Base-by-base conservation (phyloP, 1,284 basidiomycete species). In the Naganishia albida region DNA sequence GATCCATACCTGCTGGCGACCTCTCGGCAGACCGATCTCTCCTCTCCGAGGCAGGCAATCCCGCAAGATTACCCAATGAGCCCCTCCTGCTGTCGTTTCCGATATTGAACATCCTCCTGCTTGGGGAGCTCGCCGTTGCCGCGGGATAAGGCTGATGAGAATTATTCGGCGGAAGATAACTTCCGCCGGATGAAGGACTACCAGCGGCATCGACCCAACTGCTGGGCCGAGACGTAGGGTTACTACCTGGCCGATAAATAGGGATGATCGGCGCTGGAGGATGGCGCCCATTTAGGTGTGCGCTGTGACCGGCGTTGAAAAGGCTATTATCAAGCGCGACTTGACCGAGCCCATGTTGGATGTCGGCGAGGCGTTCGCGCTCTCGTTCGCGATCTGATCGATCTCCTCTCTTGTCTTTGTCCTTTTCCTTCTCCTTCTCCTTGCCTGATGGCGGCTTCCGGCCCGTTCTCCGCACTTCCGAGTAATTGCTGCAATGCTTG, bases 401-500 rank as follows among this genome's bases (percentile, higher is more conserved):
- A 34, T 34, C 34, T 4, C 34, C 34, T 34, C 34, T 34, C 34
- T 34, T 34, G 34, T 60, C 57, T 39, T 60, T 60, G 34, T 28
- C 34, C 20, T 60, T 60, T 30, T 60, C 57, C 39, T 60, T 60
- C 16, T 60, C 57, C 49, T 60, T 60, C 1, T 60, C 57, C 46
- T 60, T 60, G 30, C 38, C 50, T 7, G 57, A 50, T 50, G 57
- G 57, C 34, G 57, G 57, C 25, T 60, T 60, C 16, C 57, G 57
- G 50, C 57, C 57, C 16, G 57, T 60, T 54, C 64, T 54, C 67
- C 75, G 68, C 13, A 74, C 75, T 42, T 77, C 74, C 64, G 86
- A 82, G 73, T 91, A 93, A 40, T 86, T 87, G 68, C 91, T 89
- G 71, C 88, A 90, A 78, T 90, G 92, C 84, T 91, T 93, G 81